These are phyloP conservation scores for Saccharomyces jurei DNA, from an alignment of 805 yeast genomes.

Conservation along the genomic window DNA sequence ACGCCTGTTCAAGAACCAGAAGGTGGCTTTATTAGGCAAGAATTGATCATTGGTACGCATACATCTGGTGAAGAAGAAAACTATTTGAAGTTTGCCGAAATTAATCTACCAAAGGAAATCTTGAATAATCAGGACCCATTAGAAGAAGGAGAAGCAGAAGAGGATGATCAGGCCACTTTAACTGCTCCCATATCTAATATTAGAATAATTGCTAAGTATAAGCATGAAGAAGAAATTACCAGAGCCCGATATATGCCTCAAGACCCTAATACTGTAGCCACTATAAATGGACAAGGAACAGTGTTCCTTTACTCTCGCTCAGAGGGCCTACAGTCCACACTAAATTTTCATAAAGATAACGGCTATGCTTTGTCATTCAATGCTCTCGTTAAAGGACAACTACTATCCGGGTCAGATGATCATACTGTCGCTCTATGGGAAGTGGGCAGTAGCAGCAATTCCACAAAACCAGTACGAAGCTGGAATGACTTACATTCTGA, in stretches of 20 bases:
- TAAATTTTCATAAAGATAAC: conserved; percentile 51
- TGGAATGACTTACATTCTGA: conserved; percentile 37
- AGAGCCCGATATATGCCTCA: conserved; percentile 68
- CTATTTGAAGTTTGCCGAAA: conserved; percentile 56
- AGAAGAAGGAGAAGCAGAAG: conserved; percentile 17
- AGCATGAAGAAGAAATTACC: conserved; percentile 59
- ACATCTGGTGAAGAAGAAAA: conserved; percentile 63
- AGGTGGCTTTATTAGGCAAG: conserved; percentile 33
- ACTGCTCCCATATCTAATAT: conserved; percentile 37
- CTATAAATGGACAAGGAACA: conserved; percentile 61
- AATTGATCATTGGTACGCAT: conserved; percentile 61
- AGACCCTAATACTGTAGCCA: conserved; percentile 45
- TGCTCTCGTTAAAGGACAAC: conserved; percentile 37
- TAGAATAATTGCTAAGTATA: conserved; percentile 51
- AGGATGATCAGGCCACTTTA: conserved; percentile 15
- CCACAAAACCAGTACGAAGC: conserved; percentile 23
- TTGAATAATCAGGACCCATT: conserved; percentile 21
- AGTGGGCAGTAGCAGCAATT: conserved; percentile 14
- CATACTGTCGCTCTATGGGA: conserved; percentile 57
- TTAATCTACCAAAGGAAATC: conserved; percentile 47
- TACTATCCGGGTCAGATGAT: conserved; percentile 63
- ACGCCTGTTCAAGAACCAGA: conserved; percentile 9
- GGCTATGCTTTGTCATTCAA: conserved; percentile 76
- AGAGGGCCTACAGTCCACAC: conserved; percentile 24
- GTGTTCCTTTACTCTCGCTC: conserved; percentile 44